Base-by-base conservation (phyloP, 2,329 filamentous ascomycete species). In the Arthrobotrys pseudoclavata region DNA sequence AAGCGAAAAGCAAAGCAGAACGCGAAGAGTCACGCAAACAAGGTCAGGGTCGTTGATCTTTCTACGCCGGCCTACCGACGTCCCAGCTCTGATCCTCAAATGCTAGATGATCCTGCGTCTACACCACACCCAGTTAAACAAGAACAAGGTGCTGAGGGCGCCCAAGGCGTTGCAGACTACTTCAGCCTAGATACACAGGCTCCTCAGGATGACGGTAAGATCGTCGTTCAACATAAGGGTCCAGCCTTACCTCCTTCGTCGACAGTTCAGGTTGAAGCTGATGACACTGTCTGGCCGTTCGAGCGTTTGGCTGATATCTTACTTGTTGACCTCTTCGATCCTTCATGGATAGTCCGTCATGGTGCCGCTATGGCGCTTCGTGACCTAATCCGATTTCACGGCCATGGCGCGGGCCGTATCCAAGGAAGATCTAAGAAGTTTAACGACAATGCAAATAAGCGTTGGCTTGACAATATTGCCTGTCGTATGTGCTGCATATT, bases 201-300 rank as follows among this genome's bases (percentile, higher is more conserved):
- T 50, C 87, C 91, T 2, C 94, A 98, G 79, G 96, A 99, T 82
- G 93, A 97, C 57, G 90, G 90, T 4, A 97, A 97, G 83, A 90
- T 99, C 15, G 92, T 98, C 26, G 93, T 94, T 52, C 96, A 99
- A 82, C 98, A 97, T 86, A 98, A 98, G 83, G 96, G 96, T 2
- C 88, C 91, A 1, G 85, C 80, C 6, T 69, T 80, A 26, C 76
- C 80, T 2, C 90, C 2, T 86, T 93, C 9, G 89, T 92, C 1
- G 93, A 97, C 82, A 96, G 97, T 83, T 93, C 95, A 0, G 89
- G 96, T 70, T 88, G 98, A 71, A 90, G 97, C 83, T 87, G 89
- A 95, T 81, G 93, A 94, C 1, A 87, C 88, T 2, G 93, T 96
- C 82, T 99, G 96, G 96, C 96, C 96, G 0, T 97, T 93, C 82